Base-by-base conservation (phyloP, 2,329 filamentous ascomycete genomes). In the Xylaria sp. region DNA sequence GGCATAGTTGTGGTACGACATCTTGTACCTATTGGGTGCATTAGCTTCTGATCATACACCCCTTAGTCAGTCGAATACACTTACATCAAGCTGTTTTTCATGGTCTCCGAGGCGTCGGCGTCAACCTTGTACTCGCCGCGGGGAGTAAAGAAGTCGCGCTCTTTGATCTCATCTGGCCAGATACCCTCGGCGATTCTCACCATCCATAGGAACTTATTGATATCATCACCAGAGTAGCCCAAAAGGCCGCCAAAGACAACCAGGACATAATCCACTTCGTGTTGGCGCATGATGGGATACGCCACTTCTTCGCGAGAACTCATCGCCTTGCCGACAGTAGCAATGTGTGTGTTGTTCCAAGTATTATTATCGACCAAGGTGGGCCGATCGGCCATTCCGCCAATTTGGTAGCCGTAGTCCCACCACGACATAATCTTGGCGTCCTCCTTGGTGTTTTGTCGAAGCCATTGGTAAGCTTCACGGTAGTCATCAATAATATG, bases 191-290 rank as follows among this genome's bases (percentile, higher is more conserved):
- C 95, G 74, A 99, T 99, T 75, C 95, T 88, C 60, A 99, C 93
- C 96, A 99, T 99, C 95, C 95, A 99, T 70, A 99, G 83, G 83
- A 99, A 99, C 82, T 99, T 99, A 84, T 99, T 99, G 82, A 99
- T 97, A 74, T 99, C 95, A 71, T 99, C 95, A 66, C 95, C 95
- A 53, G 93, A 97, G 82, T 99, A 99, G 58, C 96, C 96, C 38
- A 99, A 83, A 60, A 99, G 87, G 75, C 92, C 95, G 72, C 95
- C 95, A 72, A 98, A 99, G 58, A 99, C 95, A 19, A 99, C 88
- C 56, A 99, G 84, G n/a, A 99, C 92, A 71, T 99, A 99, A 79
- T 99, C 94, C 3, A 99, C 95, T 79, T 99, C 95, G 74, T 99
- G 95, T 78, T 98, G 92, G 68, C 93, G 90, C 87, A 99, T 94